These are phyloP conservation scores for Aspergillus thermomutatus DNA, from an alignment of 2,329 filamentous ascomycete genomes.

Conservation along the genomic window DNA sequence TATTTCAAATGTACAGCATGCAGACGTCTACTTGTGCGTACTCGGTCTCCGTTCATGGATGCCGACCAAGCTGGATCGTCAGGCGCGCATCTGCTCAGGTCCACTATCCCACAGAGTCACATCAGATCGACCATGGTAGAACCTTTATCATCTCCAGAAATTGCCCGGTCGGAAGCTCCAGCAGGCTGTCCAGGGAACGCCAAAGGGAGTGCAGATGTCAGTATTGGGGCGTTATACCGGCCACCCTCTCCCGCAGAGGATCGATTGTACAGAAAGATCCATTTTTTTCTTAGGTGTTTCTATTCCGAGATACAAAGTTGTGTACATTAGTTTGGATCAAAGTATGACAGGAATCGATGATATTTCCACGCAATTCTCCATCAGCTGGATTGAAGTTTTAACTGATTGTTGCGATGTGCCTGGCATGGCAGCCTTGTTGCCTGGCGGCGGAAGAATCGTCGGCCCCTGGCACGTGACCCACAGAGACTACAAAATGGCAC, in stretches of 20 bases:
- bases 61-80: neutral
- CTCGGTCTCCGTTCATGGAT: neutral
- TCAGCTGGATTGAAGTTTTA: no score
- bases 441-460: conserved; percentile 18
- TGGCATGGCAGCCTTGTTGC: conserved; percentile 7
- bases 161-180: neutral
- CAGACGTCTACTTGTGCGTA: neutral
- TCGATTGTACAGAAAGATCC: neutral
- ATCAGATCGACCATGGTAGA: neutral
- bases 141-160: neutral
- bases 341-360: no score
- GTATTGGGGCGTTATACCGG: no score
- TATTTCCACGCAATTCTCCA: no score
- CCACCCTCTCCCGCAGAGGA: no score
- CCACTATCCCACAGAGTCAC: neutral
- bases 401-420: neutral
- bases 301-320: neutral
- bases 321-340: no score
- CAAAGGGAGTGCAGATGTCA: no score
- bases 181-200: neutral
- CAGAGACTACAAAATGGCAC: conserved; percentile 24
- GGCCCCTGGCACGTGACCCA: conserved; percentile 30
- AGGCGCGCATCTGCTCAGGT: neutral
- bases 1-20: no score
- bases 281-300: neutral